Evolutionary conservation across 1,284 basidiomycete species (phyloP).

Genomic region (Laetiporus sulphureus): DNA sequence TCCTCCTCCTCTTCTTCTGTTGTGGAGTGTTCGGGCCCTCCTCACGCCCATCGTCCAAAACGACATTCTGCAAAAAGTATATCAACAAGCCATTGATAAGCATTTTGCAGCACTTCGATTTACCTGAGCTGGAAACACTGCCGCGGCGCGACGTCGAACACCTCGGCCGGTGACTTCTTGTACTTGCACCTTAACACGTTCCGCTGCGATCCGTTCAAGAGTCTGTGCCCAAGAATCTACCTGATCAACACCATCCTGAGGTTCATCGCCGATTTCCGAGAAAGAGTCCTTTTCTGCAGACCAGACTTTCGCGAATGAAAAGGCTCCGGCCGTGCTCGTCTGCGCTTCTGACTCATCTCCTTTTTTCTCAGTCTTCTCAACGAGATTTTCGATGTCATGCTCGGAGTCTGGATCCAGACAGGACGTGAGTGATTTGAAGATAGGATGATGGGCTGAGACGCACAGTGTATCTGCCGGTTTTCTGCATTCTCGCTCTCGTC

Average conservation of each 20-base stretch:
- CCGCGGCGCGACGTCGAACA: conserved; percentile 61
- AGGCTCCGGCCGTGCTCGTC: conserved; percentile 44
- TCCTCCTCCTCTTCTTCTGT: conserved; percentile 18
- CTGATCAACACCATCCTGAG: conserved; percentile 36
- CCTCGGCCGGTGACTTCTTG: conserved; percentile 62
- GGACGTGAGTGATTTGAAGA: background rate
- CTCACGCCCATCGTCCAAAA: no score
- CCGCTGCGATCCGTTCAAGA: conserved; percentile 55
- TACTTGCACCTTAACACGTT: conserved; percentile 37
- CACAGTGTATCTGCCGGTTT: conserved; percentile 66
- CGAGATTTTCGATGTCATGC: conserved; percentile 73
- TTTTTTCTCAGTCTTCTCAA: conserved; percentile 77
- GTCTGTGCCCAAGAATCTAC: conserved; percentile 76
- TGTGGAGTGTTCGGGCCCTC: conserved; percentile 4
- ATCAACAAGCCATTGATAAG: no score
- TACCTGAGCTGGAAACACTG: conserved; percentile 49
- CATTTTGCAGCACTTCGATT: no score
- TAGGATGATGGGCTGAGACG: conserved; percentile 18
- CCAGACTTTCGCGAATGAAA: conserved; percentile 88
- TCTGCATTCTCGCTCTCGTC: conserved; percentile 43
- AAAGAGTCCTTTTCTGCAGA: conserved; percentile 66
- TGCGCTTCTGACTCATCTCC: conserved; percentile 47
- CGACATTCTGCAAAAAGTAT: no score
- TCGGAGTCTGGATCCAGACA: conserved; percentile 52
- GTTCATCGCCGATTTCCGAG: conserved; percentile 56